Conservation (phyloP, 2,329 filamentous ascomycete genomes). For the Hypoxylon sp. region DNA sequence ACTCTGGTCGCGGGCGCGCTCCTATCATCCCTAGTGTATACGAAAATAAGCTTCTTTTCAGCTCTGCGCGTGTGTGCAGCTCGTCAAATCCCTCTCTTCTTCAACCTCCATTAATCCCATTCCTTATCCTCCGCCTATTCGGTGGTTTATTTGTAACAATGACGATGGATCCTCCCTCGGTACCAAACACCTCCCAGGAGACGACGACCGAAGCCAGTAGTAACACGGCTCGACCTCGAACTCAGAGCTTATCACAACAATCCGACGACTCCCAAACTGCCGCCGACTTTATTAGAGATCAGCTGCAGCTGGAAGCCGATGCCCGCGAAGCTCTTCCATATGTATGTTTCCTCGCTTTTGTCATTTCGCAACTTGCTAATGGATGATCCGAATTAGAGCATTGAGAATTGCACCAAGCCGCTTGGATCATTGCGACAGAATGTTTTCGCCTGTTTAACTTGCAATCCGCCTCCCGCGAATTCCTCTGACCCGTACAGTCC, state of each 20-base stretch:
- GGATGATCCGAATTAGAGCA: slow-evolving; percentile 73
- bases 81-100: slow-evolving; percentile 2
- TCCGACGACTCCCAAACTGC: slow-evolving; percentile 78
- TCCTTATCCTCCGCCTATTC: neutral
- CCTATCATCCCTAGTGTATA: neutral
- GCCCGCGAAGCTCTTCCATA: slow-evolving; percentile 96
- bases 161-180: slow-evolving; percentile 57
- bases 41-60: slow-evolving; percentile 5
- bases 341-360: slow-evolving; percentile 65
- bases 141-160: neutral
- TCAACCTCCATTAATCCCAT: slow-evolving; percentile 3
- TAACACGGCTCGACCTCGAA: slow-evolving; percentile 58
- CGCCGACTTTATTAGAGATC: slow-evolving; percentile 86
- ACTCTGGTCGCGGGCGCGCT: slow-evolving; percentile 29
- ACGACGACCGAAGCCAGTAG: slow-evolving; percentile 43
- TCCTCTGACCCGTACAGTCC: slow-evolving; percentile 74
- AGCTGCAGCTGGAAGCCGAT: slow-evolving; percentile 93
- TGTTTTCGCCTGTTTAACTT: slow-evolving; percentile 94
- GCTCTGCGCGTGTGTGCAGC: slow-evolving; percentile 5
- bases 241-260: slow-evolving; percentile 72
- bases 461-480: slow-evolving; percentile 82
- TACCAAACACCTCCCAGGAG: slow-evolving; percentile 49
- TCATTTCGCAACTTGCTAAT: slow-evolving; percentile 39
- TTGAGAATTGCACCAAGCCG: slow-evolving; percentile 92
- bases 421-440: slow-evolving; percentile 89